Evolutionary conservation across 495 filamentous ascomycete species (phyloP), one percentile per base, ranked within the genome.

Genomic region (Podospora pseudocomata): DNA sequence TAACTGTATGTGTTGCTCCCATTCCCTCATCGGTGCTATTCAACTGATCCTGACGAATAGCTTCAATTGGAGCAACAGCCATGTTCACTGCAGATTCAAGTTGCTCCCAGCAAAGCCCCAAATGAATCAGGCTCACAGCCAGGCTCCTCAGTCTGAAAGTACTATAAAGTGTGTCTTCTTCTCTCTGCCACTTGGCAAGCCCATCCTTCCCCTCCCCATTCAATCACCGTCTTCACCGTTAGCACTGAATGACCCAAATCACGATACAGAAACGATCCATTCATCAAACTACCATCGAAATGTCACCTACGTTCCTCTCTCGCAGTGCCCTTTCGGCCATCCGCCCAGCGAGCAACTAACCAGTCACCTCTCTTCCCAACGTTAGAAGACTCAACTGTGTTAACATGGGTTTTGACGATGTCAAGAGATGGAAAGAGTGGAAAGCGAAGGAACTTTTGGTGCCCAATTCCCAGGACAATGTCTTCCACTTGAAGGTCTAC

Each of bases 351-450:
- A 18, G 4, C 59, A 28, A 49, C 30, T 4, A 7, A 18, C 6
- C 27, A 3, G 34, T 3, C 30, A 32, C n/a, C 15, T 63, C 61
- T 32, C 18, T 2, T 9, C 2, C 32, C 16, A 7, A 5, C 27
- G 0, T 26, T 2, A 61, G 23, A 18, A 4, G 7, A 2, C 59
- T 72, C 19, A 69, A 27, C 66, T 18, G 49, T 0, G n/a, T 67
- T 1, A 71, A 64, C 1, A 70, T 68, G 60, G 61, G 65, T 49
- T 65, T 69, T 34, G 61, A 62, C 11, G 59, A 67, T 9, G 66
- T 69, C 34, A 56, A 62, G n/a, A 19, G 58, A 34, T 67, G 66
- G 65, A 66, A 69, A 58, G 66, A 54, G 23, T 18, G 60, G 27
- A 58, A 58, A n/a, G 6, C n/a, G 1, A 67, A 30, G 23, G 26